Evolutionary conservation across 2,329 filamentous ascomycete genomes (phyloP), one percentile per base, ranked within the genome.

Genomic region (Fusarium luffae): DNA sequence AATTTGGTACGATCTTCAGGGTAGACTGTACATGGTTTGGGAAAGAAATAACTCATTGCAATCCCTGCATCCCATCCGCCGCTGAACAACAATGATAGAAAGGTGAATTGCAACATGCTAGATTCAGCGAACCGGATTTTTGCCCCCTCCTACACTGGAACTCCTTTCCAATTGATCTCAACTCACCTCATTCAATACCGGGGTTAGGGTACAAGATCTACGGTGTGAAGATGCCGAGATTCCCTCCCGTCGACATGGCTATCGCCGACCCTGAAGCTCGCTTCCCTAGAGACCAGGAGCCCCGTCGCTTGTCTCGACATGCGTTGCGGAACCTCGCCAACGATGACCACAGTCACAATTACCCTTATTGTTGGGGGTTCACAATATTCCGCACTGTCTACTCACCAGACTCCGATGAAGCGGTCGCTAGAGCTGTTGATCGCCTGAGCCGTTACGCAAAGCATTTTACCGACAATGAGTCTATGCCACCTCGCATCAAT

Each of bases 321-420:
- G 34, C 57, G 12, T 19, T 74, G 32, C 61, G 30, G 37, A 48
- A 65, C 27, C 61, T 73, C 8, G 52, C 66, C 37, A 12, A 54
- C 19, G 34, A 74, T 54, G 69, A 74, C 47, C 41, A 64, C 27
- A 70, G 64, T 27, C 72, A 74, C 34, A 61, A 34, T 51, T 70
- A 73, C n/a, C 56, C 60, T 46, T 73, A 69, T n/a, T 72, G 62
- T n/a, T 72, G 67, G 69, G 71, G 67, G 3, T 74, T 62, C 54
- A 68, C 67, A 25, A 66, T 73, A 40, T 73, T 73, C 55, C 69
- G 67, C 51, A 73, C 70, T 27, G 61, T 69, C 30, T 74, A 74
- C 51, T 47, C 57, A 13, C 51, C 66, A 4, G 70, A 54, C 1
- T 71, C 69, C 8, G 57, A 73, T 19, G 70, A 73, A 49, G 48